Evolutionary conservation across 306 rosid genomes (phyloP), one percentile per base, ranked within the genome.

Genomic region (Astragalus membranaceus): DNA sequence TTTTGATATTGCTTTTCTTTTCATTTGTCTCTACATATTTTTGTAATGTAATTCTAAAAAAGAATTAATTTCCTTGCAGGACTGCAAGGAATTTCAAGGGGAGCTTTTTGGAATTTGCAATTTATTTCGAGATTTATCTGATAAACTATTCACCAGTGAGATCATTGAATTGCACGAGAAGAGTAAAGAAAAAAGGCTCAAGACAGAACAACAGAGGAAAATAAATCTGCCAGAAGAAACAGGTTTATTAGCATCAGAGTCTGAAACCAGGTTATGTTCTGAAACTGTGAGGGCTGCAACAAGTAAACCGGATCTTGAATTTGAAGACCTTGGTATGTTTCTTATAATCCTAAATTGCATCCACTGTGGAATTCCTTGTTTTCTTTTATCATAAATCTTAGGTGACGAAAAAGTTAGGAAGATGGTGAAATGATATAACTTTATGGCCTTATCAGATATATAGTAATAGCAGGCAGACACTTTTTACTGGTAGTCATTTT

Each of bases 81-180:
- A 90, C 79, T 88, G 92, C 84, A 90, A 90, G 82, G 96, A 88
- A 83, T 93, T 88, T 82, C 84, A 85, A 76, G 98, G 98, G 20
- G 98, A 93, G 77, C 98, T 93, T 75, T 93, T 93, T 67, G 98
- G 98, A 67, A 87, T 90, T 64, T 81, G 88, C 87, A 93, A 93
- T 81, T 84, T 93, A 77, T 93, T 93, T 81, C 85, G 92, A 46
- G 97, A 90, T 77, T 84, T 88, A 72, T 90, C 97, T 26, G 92
- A 88, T 71, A 87, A 87, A 86, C 79, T 90, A 46, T 93, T 90
- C 82, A 93, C 97, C 17, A 85, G 96, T 36, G 94, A 93, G 51
- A 85, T 93, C 59, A 73, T 93, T 48, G 87, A 85, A 77, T 67
- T 87, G 78, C 90, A 84, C 64, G 92, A 67, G 57, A 80, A 51